Conservation (phyloP, 108 stramenopile species). For the Pseudonitzschia multistriata region DNA sequence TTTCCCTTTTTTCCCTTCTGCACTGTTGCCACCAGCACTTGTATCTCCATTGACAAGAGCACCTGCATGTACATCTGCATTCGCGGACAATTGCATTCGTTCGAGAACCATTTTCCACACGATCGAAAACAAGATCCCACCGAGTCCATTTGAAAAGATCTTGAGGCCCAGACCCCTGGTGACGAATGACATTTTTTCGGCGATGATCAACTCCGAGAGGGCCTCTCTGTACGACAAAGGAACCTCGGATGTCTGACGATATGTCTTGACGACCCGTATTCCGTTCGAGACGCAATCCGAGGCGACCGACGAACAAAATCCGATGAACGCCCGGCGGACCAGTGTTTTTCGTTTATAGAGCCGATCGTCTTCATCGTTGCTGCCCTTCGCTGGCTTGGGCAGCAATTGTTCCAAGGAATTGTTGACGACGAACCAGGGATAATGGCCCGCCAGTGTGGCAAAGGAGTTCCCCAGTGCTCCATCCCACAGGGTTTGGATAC, state of each 20-base stretch:
- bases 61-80: not conserved
- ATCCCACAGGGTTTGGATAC: slow-evolving; percentile 65
- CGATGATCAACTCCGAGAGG: slow-evolving; percentile 37
- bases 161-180: slow-evolving; percentile 50
- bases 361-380: not conserved
- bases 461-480: slow-evolving; percentile 78
- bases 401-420: slow-evolving; percentile 42
- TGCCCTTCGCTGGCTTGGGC: slow-evolving; percentile 10
- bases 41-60: not conserved
- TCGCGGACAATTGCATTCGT: not conserved
- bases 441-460: slow-evolving; percentile 82
- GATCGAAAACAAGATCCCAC: slow-evolving; percentile 51
- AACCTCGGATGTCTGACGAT: slow-evolving; percentile 82
- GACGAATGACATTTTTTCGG: slow-evolving; percentile 43
- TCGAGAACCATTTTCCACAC: slow-evolving; percentile 46
- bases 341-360: not conserved
- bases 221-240: slow-evolving; percentile 40
- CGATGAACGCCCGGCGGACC: slow-evolving; percentile 50
- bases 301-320: slow-evolving; percentile 64
- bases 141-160: slow-evolving; percentile 52
- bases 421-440: slow-evolving; percentile 78
- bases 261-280: slow-evolving; percentile 88
- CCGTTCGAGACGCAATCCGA: slow-evolving; percentile 81
- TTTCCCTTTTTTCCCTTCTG: too few species aligned
- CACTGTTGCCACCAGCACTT: too few species aligned